Conservation (phyloP, 129 eudicot genomes). For the Silybum marianum region DNA sequence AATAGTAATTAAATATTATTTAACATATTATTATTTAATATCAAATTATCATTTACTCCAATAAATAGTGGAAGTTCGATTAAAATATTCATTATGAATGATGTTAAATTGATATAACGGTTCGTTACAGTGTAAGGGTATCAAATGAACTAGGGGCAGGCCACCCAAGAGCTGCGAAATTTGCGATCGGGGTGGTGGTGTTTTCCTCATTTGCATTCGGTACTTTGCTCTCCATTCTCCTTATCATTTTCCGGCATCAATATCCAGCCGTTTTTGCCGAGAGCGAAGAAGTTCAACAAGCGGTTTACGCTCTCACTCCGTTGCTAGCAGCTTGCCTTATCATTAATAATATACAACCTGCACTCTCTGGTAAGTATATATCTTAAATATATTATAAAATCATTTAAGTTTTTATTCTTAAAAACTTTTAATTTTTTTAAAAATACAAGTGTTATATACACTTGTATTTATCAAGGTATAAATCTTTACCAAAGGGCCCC, state of each 20-base stretch:
- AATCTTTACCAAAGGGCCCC: too few species aligned
- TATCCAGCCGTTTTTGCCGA: constrained; percentile 44
- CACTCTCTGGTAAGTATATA: constrained; percentile 39
- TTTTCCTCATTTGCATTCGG: constrained; percentile 35
- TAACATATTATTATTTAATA: too few species aligned
- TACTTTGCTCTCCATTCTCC: constrained; percentile 19
- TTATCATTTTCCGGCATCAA: constrained; percentile 26
- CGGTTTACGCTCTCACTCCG: constrained; percentile 47
- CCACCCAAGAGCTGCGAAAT: constrained; percentile 57
- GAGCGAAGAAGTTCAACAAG: constrained; percentile 35
- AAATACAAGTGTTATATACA: not conserved
- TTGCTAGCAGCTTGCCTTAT: constrained; percentile 41
- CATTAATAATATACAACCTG: constrained; percentile 49
- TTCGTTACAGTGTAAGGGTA: constrained; percentile 47
- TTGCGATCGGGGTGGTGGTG: constrained; percentile 48
- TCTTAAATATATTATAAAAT: not conserved
- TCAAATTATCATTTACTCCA: not conserved
- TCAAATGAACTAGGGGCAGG: constrained; percentile 60
- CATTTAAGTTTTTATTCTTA: not conserved
- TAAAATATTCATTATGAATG: not conserved
- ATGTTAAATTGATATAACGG: not conserved
- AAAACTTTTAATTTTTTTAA: not conserved
- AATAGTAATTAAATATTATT: too few species aligned
- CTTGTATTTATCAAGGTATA: not conserved
- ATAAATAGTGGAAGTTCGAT: too few species aligned